Conservation (phyloP, 2,329 filamentous ascomycete genomes). For the Dactylellina sp. region DNA sequence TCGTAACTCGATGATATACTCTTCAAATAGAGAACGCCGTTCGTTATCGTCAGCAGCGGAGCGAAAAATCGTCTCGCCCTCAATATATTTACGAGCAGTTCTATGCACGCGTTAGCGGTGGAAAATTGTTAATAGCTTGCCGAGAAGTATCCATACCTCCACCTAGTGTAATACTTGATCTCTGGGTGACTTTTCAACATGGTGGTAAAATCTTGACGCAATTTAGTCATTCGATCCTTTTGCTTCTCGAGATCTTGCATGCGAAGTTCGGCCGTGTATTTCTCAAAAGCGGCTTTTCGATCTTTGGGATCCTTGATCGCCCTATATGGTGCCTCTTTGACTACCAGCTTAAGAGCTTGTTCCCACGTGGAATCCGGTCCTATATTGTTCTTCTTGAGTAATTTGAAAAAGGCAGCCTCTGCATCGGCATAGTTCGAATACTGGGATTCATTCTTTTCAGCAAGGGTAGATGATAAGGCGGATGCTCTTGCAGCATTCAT, state of each 20-base stretch:
- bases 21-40: conserved; percentile 88
- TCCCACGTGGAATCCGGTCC: conserved; percentile 95
- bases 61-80: conserved; percentile 94
- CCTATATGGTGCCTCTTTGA: conserved; percentile 91
- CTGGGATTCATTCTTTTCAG: conserved; percentile 54
- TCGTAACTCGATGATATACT: conserved; percentile 88
- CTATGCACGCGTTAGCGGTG: conserved; percentile 35
- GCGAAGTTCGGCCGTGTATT: conserved; percentile 90
- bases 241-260: conserved; percentile 93
- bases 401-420: conserved; percentile 90
- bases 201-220: conserved; percentile 90
- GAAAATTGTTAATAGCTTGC: not conserved
- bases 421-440: conserved; percentile 70
- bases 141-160: conserved; percentile 71
- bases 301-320: conserved; percentile 93
- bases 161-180: conserved; percentile 95
- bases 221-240: conserved; percentile 90
- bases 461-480: conserved; percentile 61
- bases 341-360: conserved; percentile 83
- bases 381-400: conserved; percentile 84
- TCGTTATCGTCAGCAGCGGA: conserved; percentile 89
- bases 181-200: conserved; percentile 98
- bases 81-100: conserved; percentile 90
- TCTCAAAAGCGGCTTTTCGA: conserved; percentile 89
- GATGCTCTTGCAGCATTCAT: conserved; percentile 63